Percentiles rank a stretch among this genome's conserved stretches.
Evolutionary conservation across 2,329 filamentous ascomycete genomes (phyloP).

Genomic region (Fusarium phyllophilum): DNA sequence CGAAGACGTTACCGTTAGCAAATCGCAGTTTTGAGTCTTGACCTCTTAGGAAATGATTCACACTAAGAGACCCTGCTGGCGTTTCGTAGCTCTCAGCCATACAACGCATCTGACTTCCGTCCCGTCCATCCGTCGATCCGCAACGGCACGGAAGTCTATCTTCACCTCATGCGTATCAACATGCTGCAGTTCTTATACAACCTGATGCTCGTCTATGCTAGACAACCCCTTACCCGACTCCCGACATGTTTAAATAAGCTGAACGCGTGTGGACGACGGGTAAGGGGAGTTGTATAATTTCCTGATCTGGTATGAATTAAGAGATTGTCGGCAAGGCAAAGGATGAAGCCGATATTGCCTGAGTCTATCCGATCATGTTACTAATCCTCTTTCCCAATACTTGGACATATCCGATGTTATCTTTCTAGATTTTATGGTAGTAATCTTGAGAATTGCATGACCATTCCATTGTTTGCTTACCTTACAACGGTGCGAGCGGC

Average conservation of each 20-base stretch:
- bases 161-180: neutral
- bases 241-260: neutral
- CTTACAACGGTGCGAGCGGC: too few relatives aligned
- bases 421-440: accelerated
- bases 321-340: neutral
- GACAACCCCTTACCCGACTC: neutral
- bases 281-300: too few relatives aligned
- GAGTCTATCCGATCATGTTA: neutral
- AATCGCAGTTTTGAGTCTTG: neutral
- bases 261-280: neutral
- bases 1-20: neutral
- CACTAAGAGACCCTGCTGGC: neutral
- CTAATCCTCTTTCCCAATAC: neutral
- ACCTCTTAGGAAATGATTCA: neutral
- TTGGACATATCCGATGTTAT: neutral
- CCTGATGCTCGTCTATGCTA: neutral
- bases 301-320: neutral
- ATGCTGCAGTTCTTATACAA: neutral
- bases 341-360: neutral
- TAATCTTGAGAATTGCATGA: accelerated
- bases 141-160: neutral
- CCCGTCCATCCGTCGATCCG: neutral
- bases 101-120: neutral
- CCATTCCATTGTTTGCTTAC: neutral
- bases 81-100: neutral